Percentiles rank a stretch among this genome's conserved stretches.
Conservation (phyloP, 2,329 filamentous ascomycete genomes). For the Ascochyta fabae region DNA sequence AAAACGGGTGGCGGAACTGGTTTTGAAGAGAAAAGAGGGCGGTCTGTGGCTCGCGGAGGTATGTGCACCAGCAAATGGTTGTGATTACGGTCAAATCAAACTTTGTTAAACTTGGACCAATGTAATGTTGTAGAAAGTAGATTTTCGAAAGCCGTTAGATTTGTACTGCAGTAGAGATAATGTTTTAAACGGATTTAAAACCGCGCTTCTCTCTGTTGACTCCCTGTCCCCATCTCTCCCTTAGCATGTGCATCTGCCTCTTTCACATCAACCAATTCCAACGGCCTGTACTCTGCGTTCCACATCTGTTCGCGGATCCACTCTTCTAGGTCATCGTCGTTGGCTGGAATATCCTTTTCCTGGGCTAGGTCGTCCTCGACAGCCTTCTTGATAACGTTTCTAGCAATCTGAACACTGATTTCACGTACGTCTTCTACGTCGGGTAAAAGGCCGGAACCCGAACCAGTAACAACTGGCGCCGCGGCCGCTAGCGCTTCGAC, state of each 20-base stretch:
- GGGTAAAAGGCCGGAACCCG: constrained; percentile 70
- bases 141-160: no score
- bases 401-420: constrained; percentile 79
- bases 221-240: constrained; percentile 60
- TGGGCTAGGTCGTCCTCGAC: constrained; percentile 72
- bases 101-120: no score
- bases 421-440: constrained; percentile 76
- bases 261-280: constrained; percentile 62
- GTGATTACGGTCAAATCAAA: no score
- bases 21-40: neutral
- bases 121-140: no score
- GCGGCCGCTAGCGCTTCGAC: constrained; percentile 73
- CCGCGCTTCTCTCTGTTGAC: constrained; percentile 31
- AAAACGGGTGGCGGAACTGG: neutral
- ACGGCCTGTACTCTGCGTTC: constrained; percentile 71
- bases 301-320: constrained; percentile 85
- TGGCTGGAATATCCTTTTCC: constrained; percentile 67
- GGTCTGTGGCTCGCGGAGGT: no score
- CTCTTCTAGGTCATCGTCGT: constrained; percentile 64
- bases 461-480: constrained; percentile 72
- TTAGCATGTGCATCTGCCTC: constrained; percentile 64
- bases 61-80: no score
- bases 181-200: constrained; percentile 3
- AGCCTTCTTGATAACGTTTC: constrained; percentile 74
- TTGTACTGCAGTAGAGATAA: no score